Evolutionary conservation across 2,329 filamentous ascomycete genomes (phyloP), one percentile per base, ranked within the genome.

Genomic region (Aspergillus novofumigatus): DNA sequence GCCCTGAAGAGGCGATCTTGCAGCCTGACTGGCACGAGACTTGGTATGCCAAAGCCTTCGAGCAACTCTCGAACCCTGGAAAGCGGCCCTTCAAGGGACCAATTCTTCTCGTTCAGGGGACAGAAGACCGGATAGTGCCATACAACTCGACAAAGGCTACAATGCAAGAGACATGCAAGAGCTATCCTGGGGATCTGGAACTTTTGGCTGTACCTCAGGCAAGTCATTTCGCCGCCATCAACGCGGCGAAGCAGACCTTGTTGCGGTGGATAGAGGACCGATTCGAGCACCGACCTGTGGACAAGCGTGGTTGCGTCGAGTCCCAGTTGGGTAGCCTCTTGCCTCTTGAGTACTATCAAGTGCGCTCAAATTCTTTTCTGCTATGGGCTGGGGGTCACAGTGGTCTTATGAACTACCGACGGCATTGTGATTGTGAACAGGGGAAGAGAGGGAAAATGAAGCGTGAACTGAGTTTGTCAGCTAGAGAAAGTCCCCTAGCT

Each of bases 231-330:
- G 23, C 52, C 23, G 52, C 52, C 14, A 58, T 63, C n/a, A 56
- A 55, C 23, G 59, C 59, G 20, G 56, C 59, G 14, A 57, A 52
- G 32, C 59, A 59, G 21, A 59, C 17, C n/a, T 63, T 57, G 59
- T 23, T 63, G 54, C 56, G 44, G 29, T 63, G 61, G 61, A 61
- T 63, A 23, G 61, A 63, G 41, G 57, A 59, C 48, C 59, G 59
- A 21, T 63, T 63, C 29, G 49, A 59, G 21, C 14, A 47, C 7
- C 41, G 44, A n/a, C 54, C 56, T 32, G 42, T 59, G 25, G 29
- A 44, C 5, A 58, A 51, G 47, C 9, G 1, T 51, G 57, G 59
- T n/a, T 63, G 57, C 23, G 11, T 55, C 10, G 51, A 58, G 29
- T 56, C 59, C n/a, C 14, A 49, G 26, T 5, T 63, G 45, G 50